A percentile compares a stretch with the other conserved stretches of the same genome.
These are phyloP conservation scores for Hysterangium stoloniferum DNA, from an alignment of 768 basidiomycete genomes.

Conservation along the genomic window DNA sequence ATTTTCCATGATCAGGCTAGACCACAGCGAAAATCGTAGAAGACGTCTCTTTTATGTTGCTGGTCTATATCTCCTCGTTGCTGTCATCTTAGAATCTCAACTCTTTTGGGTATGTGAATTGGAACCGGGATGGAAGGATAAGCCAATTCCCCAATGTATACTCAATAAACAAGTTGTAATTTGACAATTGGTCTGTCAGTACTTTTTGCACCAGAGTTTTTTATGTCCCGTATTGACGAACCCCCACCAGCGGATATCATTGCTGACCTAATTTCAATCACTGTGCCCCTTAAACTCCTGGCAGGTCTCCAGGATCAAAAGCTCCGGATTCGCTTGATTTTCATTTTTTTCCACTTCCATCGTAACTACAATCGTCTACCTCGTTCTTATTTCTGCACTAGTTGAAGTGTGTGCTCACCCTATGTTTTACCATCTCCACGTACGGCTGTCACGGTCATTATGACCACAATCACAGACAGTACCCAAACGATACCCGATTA, in stretches of 20 bases:
- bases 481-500: too few relatives aligned
- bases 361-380: slow-evolving; percentile 36
- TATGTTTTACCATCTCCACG: too few relatives aligned
- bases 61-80: slow-evolving; percentile 21
- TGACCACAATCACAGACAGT: too few relatives aligned
- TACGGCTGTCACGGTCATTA: too few relatives aligned
- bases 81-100: slow-evolving; percentile 36
- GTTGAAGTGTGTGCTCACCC: too few relatives aligned
- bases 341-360: slow-evolving; percentile 51
- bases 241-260: slow-evolving; percentile 38
- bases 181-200: slow-evolving; percentile 43
- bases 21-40: slow-evolving; percentile 25
- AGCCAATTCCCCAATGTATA: slow-evolving; percentile 30
- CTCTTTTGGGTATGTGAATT: slow-evolving; percentile 38
- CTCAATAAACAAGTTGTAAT: slow-evolving; percentile 42
- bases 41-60: slow-evolving; percentile 15
- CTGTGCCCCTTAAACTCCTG: slow-evolving; percentile 38
- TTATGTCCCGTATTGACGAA: slow-evolving; percentile 7
- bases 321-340: slow-evolving; percentile 32
- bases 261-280: slow-evolving; percentile 38
- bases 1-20: slow-evolving; percentile 46
- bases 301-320: slow-evolving; percentile 33
- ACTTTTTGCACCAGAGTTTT: neutral
- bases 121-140: slow-evolving; percentile 32
- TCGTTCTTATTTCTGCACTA: slow-evolving; percentile 31